phyloP scores from a whole-genome alignment of 2,329 filamentous ascomycete species.

The Nemania diffusa region DNA sequence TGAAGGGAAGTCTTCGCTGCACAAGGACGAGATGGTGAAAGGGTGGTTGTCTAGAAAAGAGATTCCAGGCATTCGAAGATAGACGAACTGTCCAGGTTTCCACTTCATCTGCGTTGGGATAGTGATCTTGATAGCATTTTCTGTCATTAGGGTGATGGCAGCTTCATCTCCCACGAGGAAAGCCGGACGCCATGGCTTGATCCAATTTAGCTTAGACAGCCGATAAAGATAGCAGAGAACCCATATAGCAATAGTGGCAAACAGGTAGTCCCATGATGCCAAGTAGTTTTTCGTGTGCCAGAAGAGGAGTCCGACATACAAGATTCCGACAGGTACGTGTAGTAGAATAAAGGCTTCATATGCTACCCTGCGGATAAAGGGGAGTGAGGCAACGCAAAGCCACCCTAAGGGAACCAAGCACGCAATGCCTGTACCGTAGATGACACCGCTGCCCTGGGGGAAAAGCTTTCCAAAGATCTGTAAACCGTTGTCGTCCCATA shows the following conservation, averaged over 20 bases:
- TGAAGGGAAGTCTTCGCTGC: slow-evolving; percentile 92
- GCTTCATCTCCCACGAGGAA: slow-evolving; percentile 93
- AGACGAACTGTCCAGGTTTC: slow-evolving; percentile 94
- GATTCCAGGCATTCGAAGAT: slow-evolving; percentile 92
- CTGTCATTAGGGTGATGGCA: slow-evolving; percentile 86
- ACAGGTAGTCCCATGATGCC: slow-evolving; percentile 90
- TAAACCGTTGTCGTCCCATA: slow-evolving; percentile 83
- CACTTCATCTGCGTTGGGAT: slow-evolving; percentile 93
- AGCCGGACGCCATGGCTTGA: slow-evolving; percentile 78
- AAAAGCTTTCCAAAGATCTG: slow-evolving; percentile 77
- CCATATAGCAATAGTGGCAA: slow-evolving; percentile 83
- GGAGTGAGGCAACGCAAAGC: slow-evolving; percentile 86
- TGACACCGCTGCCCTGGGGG: slow-evolving; percentile 69
- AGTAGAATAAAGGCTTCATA: slow-evolving; percentile 88
- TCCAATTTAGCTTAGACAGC: slow-evolving; percentile 90
- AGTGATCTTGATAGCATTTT: slow-evolving; percentile 95
- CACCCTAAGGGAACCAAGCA: slow-evolving; percentile 83
- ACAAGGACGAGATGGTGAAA: slow-evolving; percentile 93
- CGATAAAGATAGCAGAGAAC: slow-evolving; percentile 76
- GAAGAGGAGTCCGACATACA: slow-evolving; percentile 86
- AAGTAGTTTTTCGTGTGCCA: slow-evolving; percentile 97
- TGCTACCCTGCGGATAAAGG: slow-evolving; percentile 77
- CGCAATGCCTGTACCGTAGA: slow-evolving; percentile 87
- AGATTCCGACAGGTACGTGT: slow-evolving; percentile 82
- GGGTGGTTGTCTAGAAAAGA: slow-evolving; percentile 93